Percentiles rank a stretch among this genome's conserved stretches.
Conservation (phyloP, 179 eudicot genomes). For the Silene vulgaris region DNA sequence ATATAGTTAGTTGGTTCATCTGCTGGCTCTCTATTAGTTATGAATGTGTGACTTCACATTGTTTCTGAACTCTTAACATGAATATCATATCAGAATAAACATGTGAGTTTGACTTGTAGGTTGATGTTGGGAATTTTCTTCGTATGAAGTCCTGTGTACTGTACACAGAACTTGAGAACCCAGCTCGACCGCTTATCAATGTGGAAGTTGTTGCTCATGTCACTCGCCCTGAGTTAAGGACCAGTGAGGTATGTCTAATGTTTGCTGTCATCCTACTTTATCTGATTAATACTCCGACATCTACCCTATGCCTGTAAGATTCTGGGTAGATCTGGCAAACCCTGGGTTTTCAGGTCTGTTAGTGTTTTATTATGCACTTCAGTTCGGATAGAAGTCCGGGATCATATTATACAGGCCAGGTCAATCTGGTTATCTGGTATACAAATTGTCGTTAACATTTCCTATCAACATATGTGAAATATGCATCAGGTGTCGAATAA, state of each 20-base stretch:
- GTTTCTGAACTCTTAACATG: not conserved
- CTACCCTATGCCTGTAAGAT: not conserved
- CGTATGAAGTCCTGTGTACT: slow-evolving; percentile 81
- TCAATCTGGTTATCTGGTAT: not conserved
- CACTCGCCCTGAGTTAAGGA: slow-evolving; percentile 88
- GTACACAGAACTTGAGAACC: slow-evolving; percentile 64
- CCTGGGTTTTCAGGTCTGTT: not conserved
- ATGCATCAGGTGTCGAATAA: slow-evolving; percentile 65
- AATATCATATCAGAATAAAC: not conserved
- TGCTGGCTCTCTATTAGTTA: not conserved
- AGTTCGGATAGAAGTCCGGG: not conserved
- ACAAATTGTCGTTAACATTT: not conserved
- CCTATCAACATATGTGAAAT: not conserved
- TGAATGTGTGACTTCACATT: not conserved
- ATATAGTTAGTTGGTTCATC: not conserved
- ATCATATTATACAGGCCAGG: not conserved
- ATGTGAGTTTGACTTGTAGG: slow-evolving; percentile 38
- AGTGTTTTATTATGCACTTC: too few species aligned
- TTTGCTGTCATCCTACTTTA: too few species aligned
- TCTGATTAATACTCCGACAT: not conserved
- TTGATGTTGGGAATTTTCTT: slow-evolving; percentile 95
- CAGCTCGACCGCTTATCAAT: slow-evolving; percentile 69
- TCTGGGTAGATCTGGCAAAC: not conserved
- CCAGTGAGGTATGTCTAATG: slow-evolving; percentile 62
- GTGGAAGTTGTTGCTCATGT: slow-evolving; percentile 96